Conservation (phyloP, 202 grass and related monocot species). For the Elaeis oleifera region DNA sequence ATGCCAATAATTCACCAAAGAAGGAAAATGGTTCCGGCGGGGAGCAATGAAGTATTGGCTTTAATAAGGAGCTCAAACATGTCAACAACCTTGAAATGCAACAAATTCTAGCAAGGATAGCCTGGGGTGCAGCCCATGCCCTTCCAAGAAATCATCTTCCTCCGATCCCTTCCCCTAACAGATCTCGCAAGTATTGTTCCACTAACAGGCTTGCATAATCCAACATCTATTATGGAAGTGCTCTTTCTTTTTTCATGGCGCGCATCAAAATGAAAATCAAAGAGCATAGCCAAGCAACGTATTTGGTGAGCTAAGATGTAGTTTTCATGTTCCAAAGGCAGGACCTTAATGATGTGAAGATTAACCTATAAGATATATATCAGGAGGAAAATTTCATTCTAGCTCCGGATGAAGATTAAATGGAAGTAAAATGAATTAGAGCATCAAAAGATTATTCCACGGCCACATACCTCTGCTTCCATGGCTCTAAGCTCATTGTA, state of each 20-base stretch:
- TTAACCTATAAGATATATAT: slow-evolving; percentile 54
- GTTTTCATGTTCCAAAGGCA: slow-evolving; percentile 43
- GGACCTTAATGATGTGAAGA: slow-evolving; percentile 54
- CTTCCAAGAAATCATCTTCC: slow-evolving; percentile 82
- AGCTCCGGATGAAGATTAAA: neutral
- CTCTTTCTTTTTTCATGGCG: slow-evolving; percentile 59
- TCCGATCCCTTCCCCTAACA: slow-evolving; percentile 80
- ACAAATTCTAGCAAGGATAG: slow-evolving; percentile 8
- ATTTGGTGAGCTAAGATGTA: slow-evolving; percentile 71
- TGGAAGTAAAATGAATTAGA: slow-evolving; percentile 12
- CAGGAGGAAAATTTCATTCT: slow-evolving; percentile 2
- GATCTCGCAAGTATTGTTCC: slow-evolving; percentile 73
- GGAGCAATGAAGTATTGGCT: no score
- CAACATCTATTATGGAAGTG: slow-evolving; percentile 78
- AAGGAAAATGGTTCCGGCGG: no score
- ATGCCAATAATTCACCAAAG: no score
- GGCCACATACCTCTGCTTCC: slow-evolving; percentile 78
- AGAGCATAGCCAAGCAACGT: slow-evolving; percentile 67
- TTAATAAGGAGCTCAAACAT: no score
- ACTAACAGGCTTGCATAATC: slow-evolving; percentile 59
- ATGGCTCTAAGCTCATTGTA: slow-evolving; percentile 73
- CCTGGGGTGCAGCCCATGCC: slow-evolving; percentile 6
- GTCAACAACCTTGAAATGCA: no score
- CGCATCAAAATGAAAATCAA: slow-evolving; percentile 76
- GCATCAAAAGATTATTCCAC: neutral